phyloP scores from a whole-genome alignment of 2,329 filamentous ascomycete genomes.

The Neonectria magnoliae region DNA sequence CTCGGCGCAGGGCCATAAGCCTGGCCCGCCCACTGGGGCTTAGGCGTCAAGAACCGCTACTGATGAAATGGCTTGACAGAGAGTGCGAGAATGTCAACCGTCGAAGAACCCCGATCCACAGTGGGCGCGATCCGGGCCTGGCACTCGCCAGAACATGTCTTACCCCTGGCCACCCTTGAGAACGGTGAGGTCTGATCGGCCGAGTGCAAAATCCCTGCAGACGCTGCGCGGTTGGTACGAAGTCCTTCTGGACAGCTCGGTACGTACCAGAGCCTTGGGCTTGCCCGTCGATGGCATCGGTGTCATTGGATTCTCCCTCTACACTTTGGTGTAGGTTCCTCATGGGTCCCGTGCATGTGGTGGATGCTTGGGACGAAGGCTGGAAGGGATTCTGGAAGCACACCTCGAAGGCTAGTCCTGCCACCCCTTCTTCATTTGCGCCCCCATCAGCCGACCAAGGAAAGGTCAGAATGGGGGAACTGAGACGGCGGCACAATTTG shows the following conservation, averaged over 20 bases:
- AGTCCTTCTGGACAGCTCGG: neutral
- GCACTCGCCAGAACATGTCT: slow-evolving; percentile 29
- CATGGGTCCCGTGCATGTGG: slow-evolving; percentile 12
- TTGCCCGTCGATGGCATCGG: neutral
- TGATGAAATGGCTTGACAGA: slow-evolving; percentile 28
- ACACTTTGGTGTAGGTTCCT: neutral
- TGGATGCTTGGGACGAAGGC: slow-evolving; percentile 3
- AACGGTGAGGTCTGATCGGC: slow-evolving; percentile 41
- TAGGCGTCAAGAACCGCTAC: slow-evolving; percentile 33
- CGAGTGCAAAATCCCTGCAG: slow-evolving; percentile 33
- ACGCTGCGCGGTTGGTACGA: slow-evolving; percentile 31
- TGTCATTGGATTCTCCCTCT: slow-evolving; percentile 26
- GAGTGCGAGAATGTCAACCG: slow-evolving; percentile 10
- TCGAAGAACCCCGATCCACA: slow-evolving; percentile 33
- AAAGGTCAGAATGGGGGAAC: slow-evolving; percentile 17
- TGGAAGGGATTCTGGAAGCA: slow-evolving; percentile 41
- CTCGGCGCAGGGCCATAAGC: slow-evolving; percentile 4
- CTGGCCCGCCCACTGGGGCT: slow-evolving; percentile 26
- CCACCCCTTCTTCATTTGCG: slow-evolving; percentile 34
- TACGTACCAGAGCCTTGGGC: slow-evolving; percentile 16
- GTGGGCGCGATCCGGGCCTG: slow-evolving; percentile 25
- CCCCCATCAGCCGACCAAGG: slow-evolving; percentile 32
- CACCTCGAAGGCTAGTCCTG: slow-evolving; percentile 33
- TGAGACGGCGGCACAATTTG: slow-evolving; percentile 13
- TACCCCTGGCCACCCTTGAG: slow-evolving; percentile 33